Evolutionary conservation across 1,284 basidiomycete genomes (phyloP), one percentile per base, ranked within the genome.

Genomic region (Prillingera fragicola): DNA sequence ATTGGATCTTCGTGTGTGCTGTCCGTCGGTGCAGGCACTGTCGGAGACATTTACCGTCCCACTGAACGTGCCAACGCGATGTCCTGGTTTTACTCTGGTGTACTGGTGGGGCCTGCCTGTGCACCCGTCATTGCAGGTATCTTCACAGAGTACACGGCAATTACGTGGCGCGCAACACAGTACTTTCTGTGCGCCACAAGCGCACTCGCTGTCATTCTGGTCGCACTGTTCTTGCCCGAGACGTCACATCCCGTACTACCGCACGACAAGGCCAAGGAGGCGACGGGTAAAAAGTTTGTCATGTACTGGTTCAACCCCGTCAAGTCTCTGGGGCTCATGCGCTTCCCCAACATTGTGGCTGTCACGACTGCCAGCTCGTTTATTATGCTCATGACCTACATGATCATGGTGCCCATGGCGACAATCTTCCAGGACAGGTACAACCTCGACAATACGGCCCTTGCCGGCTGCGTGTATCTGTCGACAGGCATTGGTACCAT

Each of bases 91-190:
- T 80, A 69, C 48, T 46, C 77, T 43, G 77, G 75, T 2, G 78
- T 81, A 31, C 42, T 65, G 8, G 17, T 63, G 14, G 73, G 72
- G 0, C 72, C 72, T 0, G 62, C 71, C 0, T 31, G 72, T 7
- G 48, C 62, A 1, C 73, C 73, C 0, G 54, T 67, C 9, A 50
- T 73, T 9, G 73, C 64, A 2, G 72, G 71, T 7, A 32, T 73
- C 15, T 64, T 74, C 19, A 67, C 67, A 4, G 57, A 73, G 45
- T 73, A 73, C 52, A 71, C 70, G 14, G 17, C 57, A 2, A 21
- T 45, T 17, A 58, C 83, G 0, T 88, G 86, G 86, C 76, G 84
- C 3, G 60, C 76, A 2, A 80, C 83, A 61, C 84, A 88, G 63
- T 69, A 65, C 50, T 63, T 65, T 35, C 52, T 70, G 18, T 78